phyloP scores from a whole-genome alignment of 2,329 filamentous ascomycete species.

The Cladobotryum protrusum region DNA sequence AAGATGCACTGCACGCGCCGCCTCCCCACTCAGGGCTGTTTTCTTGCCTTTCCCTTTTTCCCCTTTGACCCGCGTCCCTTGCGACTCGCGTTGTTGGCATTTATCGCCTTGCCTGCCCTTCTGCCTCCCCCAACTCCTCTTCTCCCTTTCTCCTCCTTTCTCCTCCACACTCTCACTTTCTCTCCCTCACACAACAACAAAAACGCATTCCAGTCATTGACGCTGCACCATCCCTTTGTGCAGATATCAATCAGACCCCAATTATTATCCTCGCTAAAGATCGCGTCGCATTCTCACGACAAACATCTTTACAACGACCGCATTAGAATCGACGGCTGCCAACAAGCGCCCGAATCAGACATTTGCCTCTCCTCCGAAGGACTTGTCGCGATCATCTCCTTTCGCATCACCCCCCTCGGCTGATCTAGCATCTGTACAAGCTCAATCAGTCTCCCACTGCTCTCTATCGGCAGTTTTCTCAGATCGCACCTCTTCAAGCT shows the following conservation, averaged over 20 bases:
- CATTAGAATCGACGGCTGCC: not conserved
- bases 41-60: not conserved
- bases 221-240: not conserved
- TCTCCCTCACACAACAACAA: conserved; percentile 5
- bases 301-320: not conserved
- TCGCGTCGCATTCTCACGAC: not conserved
- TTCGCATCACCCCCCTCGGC: not conserved
- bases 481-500: not conserved
- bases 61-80: conserved; percentile 8
- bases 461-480: not conserved
- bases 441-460: not conserved
- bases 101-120: no score
- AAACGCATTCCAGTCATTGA: not conserved
- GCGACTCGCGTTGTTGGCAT: no score
- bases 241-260: not conserved
- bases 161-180: conserved; percentile 3
- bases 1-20: no score
- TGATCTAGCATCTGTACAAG: not conserved
- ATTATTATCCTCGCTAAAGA: not conserved
- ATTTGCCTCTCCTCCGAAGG: not conserved
- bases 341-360: not conserved
- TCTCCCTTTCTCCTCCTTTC: conserved; percentile 5
- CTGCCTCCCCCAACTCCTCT: not conserved
- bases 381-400: not conserved
- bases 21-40: not conserved